phyloP scores from a whole-genome alignment of 2,329 filamentous ascomycete genomes.

The Phialophora expanda region DNA sequence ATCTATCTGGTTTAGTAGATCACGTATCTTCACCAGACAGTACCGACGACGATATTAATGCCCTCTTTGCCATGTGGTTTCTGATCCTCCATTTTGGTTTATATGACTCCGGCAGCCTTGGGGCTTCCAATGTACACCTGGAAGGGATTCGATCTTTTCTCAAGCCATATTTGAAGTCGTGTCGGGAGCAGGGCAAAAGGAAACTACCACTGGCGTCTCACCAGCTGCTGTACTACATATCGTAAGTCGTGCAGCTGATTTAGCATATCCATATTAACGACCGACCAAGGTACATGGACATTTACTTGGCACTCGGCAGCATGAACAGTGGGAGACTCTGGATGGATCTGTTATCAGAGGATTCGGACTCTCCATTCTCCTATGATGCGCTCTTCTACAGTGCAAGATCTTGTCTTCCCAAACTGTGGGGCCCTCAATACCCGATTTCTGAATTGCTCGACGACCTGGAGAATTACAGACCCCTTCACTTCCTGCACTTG shows the following conservation, averaged over 20 bases:
- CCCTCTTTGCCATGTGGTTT: constrained; percentile 47
- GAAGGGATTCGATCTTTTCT: constrained; percentile 47
- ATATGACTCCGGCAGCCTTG: constrained; percentile 36
- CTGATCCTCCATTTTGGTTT: constrained; percentile 48
- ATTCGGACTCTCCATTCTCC: constrained; percentile 15
- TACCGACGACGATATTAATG: constrained; percentile 43
- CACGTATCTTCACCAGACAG: constrained; percentile 42
- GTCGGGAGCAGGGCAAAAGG: constrained; percentile 28
- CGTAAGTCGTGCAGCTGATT: constrained; percentile 39
- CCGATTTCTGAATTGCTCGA: constrained; percentile 47
- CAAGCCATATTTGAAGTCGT: constrained; percentile 43
- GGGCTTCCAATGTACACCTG: constrained; percentile 46
- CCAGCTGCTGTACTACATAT: constrained; percentile 46
- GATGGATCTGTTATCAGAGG: constrained; percentile 43
- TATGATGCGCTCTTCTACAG: constrained; percentile 44
- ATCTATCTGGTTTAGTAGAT: constrained; percentile 43
- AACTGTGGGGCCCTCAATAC: constrained; percentile 47
- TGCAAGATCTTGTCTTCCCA: constrained; percentile 45
- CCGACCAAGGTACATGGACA: constrained; percentile 37
- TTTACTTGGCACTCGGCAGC: constrained; percentile 18
- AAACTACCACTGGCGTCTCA: constrained; percentile 46
- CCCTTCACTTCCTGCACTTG: constrained; percentile 44
- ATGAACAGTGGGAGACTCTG: constrained; percentile 43
- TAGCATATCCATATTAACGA: background rate
- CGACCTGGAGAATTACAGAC: constrained; percentile 48